Evolutionary conservation across 2,329 filamentous ascomycete genomes (phyloP).

Genomic region (Hysterium pulicare): DNA sequence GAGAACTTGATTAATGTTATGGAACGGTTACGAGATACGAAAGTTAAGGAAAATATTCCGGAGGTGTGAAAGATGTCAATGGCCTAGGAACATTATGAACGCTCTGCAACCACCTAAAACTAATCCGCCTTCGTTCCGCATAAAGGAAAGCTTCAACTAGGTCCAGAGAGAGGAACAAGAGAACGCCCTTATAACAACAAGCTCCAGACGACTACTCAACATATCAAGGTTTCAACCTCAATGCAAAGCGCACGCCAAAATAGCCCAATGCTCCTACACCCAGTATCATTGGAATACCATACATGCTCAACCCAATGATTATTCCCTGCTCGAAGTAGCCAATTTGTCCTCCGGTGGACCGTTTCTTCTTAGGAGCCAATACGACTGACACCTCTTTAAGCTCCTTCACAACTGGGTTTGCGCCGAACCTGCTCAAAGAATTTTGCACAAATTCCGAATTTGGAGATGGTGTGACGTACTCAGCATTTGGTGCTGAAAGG

Average conservation of each 20-base stretch:
- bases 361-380: slow-evolving; percentile 23
- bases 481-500: slow-evolving; percentile 47
- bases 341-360: slow-evolving; percentile 32
- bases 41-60: too few relatives aligned
- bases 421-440: background rate
- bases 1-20: slow-evolving; percentile 66
- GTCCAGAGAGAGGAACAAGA: background rate
- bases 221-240: too few relatives aligned
- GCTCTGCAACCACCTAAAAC: background rate
- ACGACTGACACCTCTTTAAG: slow-evolving; percentile 12
- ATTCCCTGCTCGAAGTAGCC: slow-evolving; percentile 39
- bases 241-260: too few relatives aligned
- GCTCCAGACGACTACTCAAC: background rate
- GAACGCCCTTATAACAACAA: slow-evolving; percentile 6
- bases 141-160: background rate
- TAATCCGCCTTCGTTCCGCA: too few relatives aligned
- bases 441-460: slow-evolving; percentile 6
- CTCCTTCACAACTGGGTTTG: background rate
- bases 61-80: too few relatives aligned
- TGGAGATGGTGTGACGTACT: slow-evolving; percentile 25
- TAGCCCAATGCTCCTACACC: slow-evolving; percentile 22
- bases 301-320: slow-evolving; percentile 35
- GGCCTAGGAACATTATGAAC: too few relatives aligned
- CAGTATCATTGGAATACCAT: slow-evolving; percentile 27
- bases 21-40: too few relatives aligned